Conservation (phyloP, 805 yeast genomes). For the Zygosaccharomyces bisporus region DNA sequence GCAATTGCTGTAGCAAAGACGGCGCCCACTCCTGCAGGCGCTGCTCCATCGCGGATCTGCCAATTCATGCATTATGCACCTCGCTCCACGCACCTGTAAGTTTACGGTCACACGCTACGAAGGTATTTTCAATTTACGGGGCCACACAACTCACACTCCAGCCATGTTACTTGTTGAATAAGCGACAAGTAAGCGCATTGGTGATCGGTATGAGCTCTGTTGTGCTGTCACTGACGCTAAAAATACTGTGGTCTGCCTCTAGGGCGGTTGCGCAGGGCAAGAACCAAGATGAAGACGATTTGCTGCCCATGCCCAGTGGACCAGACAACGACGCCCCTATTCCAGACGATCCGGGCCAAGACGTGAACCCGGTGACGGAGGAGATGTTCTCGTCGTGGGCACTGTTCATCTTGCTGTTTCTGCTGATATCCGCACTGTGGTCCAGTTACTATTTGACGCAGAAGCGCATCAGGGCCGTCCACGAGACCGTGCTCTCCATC, state of each 20-base stretch:
- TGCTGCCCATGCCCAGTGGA: slow-evolving; percentile 35
- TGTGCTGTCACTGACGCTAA: slow-evolving; percentile 11
- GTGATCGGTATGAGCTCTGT: not conserved
- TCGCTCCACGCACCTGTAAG: no score
- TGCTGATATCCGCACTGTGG: slow-evolving; percentile 88
- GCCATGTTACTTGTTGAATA: not conserved
- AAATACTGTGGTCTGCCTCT: slow-evolving; percentile 15
- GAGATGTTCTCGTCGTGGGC: slow-evolving; percentile 99
- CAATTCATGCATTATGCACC: no score
- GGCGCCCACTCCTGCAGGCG: no score
- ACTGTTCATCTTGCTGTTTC: slow-evolving; percentile 72
- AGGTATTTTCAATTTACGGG: not conserved
- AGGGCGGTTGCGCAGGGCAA: slow-evolving; percentile 19
- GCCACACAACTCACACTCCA: not conserved
- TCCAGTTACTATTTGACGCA: slow-evolving; percentile 91
- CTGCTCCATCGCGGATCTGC: no score
- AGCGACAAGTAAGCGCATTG: not conserved
- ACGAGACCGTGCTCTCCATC: slow-evolving; percentile 93
- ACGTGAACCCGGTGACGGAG: slow-evolving; percentile 80
- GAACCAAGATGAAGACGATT: slow-evolving; percentile 38
- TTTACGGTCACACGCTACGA: slow-evolving; percentile 4
- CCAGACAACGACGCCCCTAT: slow-evolving; percentile 35
- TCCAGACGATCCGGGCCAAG: slow-evolving; percentile 55
- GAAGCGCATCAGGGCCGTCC: slow-evolving; percentile 88
- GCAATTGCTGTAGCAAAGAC: no score